Evolutionary conservation across 2,329 filamentous ascomycete species (phyloP), one percentile per base, ranked within the genome.

Genomic region (Alternaria triticimaculans): DNA sequence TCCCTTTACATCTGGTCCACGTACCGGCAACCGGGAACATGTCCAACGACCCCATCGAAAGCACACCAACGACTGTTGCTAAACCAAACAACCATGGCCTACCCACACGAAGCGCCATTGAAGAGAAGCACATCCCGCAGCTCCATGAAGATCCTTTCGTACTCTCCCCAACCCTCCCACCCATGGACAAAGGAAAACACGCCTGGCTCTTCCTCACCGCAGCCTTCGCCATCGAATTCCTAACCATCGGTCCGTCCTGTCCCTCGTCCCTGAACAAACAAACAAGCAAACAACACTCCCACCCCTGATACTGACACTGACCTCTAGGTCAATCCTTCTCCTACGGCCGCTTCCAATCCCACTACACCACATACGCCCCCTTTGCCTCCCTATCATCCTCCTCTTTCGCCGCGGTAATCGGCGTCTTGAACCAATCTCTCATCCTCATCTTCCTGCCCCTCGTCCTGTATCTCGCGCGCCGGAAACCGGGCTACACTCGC

Each of bases 311-410:
- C 26, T 26, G 26, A 26, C 26, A n/a, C n/a, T n/a, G n/a, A n/a
- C n/a, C n/a, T n/a, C n/a, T n/a, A n/a, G n/a, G n/a, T n/a, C n/a
- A 92, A 63, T 87, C 89, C 0, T 89, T 89, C 59, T 85, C 88
- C 0, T 93, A 89, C 74, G 90, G 90, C 48, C 84, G 92, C 28
- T 92, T 92, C 73, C 89, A 92, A 68, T 84, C 89, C 55, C 90
- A 91, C 77, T 92, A 92, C 76, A 85, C 82, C 44, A 85, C 82
- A 6, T 2, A 83, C 89, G 63, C 83, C 83, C 5, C 85, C 87
- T 41, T 41, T 3, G 15, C 2, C 92, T 92, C 59, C n/a, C n/a
- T n/a, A n/a, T n/a, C n/a, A 2, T 18, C 83, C 3, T 83, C 74
- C 20, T 74, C 84, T 0, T 81, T 83, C 20, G 87, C 91, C 55